These are phyloP conservation scores for Saccharomycopsis sp. DNA, from an alignment of 805 yeast genomes.

Conservation along the genomic window DNA sequence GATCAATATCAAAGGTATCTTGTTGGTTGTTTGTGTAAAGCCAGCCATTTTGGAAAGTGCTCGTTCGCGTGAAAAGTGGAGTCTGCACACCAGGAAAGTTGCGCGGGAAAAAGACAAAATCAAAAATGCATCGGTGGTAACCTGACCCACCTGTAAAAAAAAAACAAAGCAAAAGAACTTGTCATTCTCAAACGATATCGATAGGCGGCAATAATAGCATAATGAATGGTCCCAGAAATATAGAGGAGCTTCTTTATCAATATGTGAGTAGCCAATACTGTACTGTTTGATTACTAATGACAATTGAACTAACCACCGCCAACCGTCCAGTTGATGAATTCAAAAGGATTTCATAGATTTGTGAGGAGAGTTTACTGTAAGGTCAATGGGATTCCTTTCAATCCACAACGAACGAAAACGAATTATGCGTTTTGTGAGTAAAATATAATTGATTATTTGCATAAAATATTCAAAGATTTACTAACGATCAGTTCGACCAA, in stretches of 20 bases:
- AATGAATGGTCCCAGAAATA: conserved; percentile 9
- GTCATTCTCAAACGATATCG: not conserved
- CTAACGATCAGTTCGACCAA: conserved; percentile 42
- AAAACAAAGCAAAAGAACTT: no score
- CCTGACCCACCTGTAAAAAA: no score
- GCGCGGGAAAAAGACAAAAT: no score
- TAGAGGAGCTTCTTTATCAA: conserved; percentile 14
- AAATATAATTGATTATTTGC: conserved; percentile 1
- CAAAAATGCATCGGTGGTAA: no score
- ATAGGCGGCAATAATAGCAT: no score
- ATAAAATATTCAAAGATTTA: conserved; percentile 23
- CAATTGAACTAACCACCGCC: not conserved
- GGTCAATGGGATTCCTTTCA: conserved; percentile 47
- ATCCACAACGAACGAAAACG: conserved; percentile 22
- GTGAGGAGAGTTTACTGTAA: conserved; percentile 57
- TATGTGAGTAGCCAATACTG: conserved; percentile 5
- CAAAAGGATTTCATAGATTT: conserved; percentile 54
- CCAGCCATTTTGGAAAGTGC: no score
- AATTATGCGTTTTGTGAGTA: conserved; percentile 19
- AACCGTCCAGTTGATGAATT: conserved; percentile 38
- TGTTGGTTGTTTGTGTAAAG: no score
- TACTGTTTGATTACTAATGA: not conserved
- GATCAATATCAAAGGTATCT: no score
- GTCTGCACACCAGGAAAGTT: no score
- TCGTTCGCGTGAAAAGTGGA: no score